Base-by-base conservation (phyloP, 1,139 yeast species). In the Taiozyma sp. region DNA sequence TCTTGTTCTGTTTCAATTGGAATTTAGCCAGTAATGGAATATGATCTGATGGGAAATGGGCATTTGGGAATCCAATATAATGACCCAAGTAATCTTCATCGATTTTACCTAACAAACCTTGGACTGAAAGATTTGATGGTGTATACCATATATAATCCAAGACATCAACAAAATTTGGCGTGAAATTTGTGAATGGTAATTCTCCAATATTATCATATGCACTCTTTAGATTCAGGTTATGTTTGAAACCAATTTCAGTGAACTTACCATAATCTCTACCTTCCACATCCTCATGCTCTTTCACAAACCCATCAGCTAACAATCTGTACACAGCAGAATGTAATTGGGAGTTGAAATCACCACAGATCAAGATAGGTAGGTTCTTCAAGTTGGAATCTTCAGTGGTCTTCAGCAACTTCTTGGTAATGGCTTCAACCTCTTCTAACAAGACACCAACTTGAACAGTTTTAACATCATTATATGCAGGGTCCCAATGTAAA, bases 401-500 rank as follows among this genome's bases (percentile, higher is more conserved):
- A 47, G 77, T 78, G 29, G 59, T 56, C 50, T 62, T 65, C 40
- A 70, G 48, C 52, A 79, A 75, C 57, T 79, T 83, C 64, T 79
- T 80, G 49, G 81, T 70, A 44, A 85, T 69, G 3, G 71, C 72
- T 65, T 90, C 95, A 63, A 93, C 71, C 69, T 93, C 97, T 65
- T 93, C 98, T 65, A 95, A 73, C 57, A 95, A 74, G 46, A 93
- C 85, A 46, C 97, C 97, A 51, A 89, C 93, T 74, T 95, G 99
- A 70, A 95, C 86, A 9, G 97, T 82, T 70, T 95, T 95, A 54
- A 95, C 99, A 72, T 95, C 99, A 66, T 90, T 89, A 67, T 84
- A 89, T 47, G 90, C 91, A 10, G 99, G 99, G 72, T 93, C 98
- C 98, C 99, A 95, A 69, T 92, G 97, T 68, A 93, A 81, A 76